Evolutionary conservation across 345 rosid species (phyloP), one percentile per base, ranked within the genome.

Genomic region (Carallia brachiata): DNA sequence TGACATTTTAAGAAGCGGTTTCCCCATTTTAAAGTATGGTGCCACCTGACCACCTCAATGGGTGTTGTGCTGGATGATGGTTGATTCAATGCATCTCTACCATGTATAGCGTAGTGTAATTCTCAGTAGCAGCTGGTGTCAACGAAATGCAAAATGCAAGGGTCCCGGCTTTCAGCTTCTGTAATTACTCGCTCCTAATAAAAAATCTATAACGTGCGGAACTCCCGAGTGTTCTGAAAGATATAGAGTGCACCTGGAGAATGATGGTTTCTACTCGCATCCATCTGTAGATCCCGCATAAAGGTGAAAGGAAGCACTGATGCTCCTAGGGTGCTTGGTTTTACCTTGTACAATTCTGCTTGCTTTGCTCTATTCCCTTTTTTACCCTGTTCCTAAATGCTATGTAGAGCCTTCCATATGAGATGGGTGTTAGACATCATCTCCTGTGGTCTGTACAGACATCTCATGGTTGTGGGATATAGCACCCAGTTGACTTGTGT

Each of bases 121-220:
- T 65, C 76, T 68, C 53, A 61, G 61, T 61, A 31, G 75, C 67
- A 23, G 75, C 65, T n/a, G 62, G 76, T 48, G 67, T 68, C 31
- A 55, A 72, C 65, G 30, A 16, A 23, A 16, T 44, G 52, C 62
- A 63, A 68, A 71, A 55, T 28, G 62, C 76, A 54, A 40, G 32
- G 61, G 19, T 37, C n/a, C 71, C 59, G 16, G 36, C 68, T 71
- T 70, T 70, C 70, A 56, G 36, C 58, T 67, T 57, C 59, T 72
- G 72, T 75, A 47, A 61, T 69, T 59, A 44, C 59, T 19, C n/a
- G 18, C 57, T 65, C 55, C 40, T 48, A 32, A 47, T 23, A 52
- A 72, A 62, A 27, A 55, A 65, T 62, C 65, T 39, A 31, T 36
- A 3, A 19, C 9, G 37, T 61, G 2, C 47, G 61, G 19, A 67